Conservation (phyloP, 2,329 filamentous ascomycete species). For the Dryadomyces quercus-mongolicae region DNA sequence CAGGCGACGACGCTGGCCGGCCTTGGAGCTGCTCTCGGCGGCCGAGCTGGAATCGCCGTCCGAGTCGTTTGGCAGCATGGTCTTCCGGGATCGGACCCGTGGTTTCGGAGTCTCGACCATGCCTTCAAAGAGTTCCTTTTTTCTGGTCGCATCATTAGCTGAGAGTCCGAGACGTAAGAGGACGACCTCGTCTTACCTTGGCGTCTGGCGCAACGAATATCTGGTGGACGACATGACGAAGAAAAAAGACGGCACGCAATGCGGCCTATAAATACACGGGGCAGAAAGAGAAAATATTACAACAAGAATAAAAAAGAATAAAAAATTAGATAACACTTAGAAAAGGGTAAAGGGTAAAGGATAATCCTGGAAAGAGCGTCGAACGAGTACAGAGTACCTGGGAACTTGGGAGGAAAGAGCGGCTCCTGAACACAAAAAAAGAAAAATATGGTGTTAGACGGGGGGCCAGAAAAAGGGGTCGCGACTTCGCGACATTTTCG, state of each 20-base stretch:
- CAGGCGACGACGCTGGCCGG: conserved; percentile 29
- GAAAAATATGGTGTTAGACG: background rate
- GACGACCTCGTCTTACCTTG: no score
- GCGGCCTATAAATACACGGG: background rate
- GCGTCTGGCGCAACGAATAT: conserved; percentile 21
- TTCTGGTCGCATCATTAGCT: conserved; percentile 25
- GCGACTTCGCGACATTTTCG: background rate
- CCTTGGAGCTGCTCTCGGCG: conserved; percentile 33
- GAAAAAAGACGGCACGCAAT: background rate
- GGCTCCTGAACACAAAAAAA: background rate
- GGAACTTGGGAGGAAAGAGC: background rate
- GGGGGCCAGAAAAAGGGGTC: background rate
- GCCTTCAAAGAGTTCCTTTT: conserved; percentile 49
- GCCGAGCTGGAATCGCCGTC: conserved; percentile 36
- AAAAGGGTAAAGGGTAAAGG: background rate
- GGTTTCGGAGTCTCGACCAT: conserved; percentile 47
- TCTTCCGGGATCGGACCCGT: conserved; percentile 35
- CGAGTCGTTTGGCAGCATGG: conserved; percentile 28
- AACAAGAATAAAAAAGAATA: background rate
- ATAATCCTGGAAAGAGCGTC: no score
- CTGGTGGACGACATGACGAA: conserved; percentile 16
- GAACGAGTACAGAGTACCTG: no score
- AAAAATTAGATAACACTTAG: background rate
- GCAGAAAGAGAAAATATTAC: background rate
- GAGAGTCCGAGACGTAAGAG: no score